Base-by-base conservation (phyloP, 2,329 filamentous ascomycete genomes). In the Nannizziopsis arthrosporioides region DNA sequence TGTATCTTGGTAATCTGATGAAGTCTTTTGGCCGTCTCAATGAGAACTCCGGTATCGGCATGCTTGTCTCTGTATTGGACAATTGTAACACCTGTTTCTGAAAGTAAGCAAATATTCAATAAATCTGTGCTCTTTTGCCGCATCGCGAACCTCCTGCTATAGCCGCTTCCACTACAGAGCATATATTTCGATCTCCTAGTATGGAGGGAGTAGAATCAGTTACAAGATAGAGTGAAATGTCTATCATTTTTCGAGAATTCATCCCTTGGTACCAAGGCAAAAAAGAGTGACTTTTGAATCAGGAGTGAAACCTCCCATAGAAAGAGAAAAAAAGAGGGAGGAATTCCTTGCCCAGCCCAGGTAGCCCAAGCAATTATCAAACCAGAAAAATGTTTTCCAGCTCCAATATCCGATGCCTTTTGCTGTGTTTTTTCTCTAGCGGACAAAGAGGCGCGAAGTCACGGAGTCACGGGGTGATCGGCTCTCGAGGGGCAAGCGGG, bases 31-130 rank as follows among this genome's bases (percentile, higher is more conserved):
- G 82, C 89, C 37, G 75, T 84, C n/a, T 74, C 68, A 42, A 94
- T 76, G 53, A 92, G 75, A 9, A 71, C 72, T 15, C 74, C 78
- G 1, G 84, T 92, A 57, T 89, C 82, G 60, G 79, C 82, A 37
- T 73, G 79, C 70, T 96, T 95, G 71, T 95, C 88, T 63, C 90
- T 80, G 62, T 90, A 89, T 69, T 96, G 90, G 32, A 96, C 84
- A 40, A 92, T 72, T 2, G 84, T 90, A 38, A 84, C 85, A 48
- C 77, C 77, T 77, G 57, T 31, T 38, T 35, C n/a, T 18, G 42
- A 17, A 22, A 10, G 11, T 47, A 17, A 47, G 44, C 14, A 34
- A 22, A 8, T 14, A 8, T 38, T 8, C 12, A 11, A 22, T 38
- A 7, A 38, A 34, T 38, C 4, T 19, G n/a, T 43, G 19, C 15